Conservation (phyloP, 2,329 filamentous ascomycete genomes). For the Colletotrichum lupini region DNA sequence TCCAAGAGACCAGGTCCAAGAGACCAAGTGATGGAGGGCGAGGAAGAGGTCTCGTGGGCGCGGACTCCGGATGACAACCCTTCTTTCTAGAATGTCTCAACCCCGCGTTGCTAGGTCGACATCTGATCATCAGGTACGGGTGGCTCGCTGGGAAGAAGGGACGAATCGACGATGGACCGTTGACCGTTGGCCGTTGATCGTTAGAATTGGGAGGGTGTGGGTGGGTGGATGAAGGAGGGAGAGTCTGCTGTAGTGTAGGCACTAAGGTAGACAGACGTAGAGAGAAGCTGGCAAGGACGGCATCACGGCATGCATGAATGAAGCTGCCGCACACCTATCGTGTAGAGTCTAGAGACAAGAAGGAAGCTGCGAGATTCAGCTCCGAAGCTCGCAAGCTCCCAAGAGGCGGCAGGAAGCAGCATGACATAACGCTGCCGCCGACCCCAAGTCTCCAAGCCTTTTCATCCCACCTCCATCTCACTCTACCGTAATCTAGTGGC, state of each 20-base stretch:
- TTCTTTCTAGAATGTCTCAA: conserved; percentile 6
- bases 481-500: not conserved
- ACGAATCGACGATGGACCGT: not conserved
- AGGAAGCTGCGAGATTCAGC: not conserved
- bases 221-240: not conserved
- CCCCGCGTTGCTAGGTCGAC: not conserved
- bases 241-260: not conserved
- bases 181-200: no score
- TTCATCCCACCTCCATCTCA: not conserved
- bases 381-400: not conserved
- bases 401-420: not conserved
- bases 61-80: not conserved
- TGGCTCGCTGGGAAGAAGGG: not conserved
- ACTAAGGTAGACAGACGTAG: not conserved
- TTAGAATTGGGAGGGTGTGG: no score
- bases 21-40: not conserved
- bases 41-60: not conserved
- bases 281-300: not conserved
- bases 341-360: not conserved
- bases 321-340: not conserved
- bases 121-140: conserved; percentile 21
- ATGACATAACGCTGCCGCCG: conserved; percentile 12
- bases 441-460: not conserved
- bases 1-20: not conserved
- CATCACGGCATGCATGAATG: not conserved